phyloP scores from a whole-genome alignment of 768 basidiomycete genomes.

The Suillus brevipes region DNA sequence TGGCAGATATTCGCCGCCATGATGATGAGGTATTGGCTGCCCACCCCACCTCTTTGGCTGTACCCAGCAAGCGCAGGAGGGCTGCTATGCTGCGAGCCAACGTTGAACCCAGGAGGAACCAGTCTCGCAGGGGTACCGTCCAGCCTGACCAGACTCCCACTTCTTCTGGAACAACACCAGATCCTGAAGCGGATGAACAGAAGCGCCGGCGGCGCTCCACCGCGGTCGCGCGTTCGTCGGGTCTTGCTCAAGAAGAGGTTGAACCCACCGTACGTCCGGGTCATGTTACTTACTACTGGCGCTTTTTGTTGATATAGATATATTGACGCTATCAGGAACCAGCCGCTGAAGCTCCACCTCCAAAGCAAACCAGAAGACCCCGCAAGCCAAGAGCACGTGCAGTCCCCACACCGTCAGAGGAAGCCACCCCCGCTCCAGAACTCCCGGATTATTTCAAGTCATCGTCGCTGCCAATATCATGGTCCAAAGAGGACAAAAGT shows the following conservation, averaged over 20 bases:
- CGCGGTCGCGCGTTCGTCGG: slow-evolving; percentile 25
- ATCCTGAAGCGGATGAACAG: slow-evolving; percentile 65
- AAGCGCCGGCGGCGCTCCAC: slow-evolving; percentile 42
- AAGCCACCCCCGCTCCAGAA: slow-evolving; percentile 19
- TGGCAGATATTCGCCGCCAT: slow-evolving; percentile 79
- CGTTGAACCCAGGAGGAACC: slow-evolving; percentile 35
- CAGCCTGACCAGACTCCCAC: slow-evolving; percentile 52
- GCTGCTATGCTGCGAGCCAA: slow-evolving; percentile 26
- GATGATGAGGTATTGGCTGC: slow-evolving; percentile 45
- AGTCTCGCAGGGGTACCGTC: slow-evolving; percentile 39
- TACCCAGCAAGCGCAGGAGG: slow-evolving; percentile 43
- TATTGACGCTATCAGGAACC: slow-evolving; percentile 13
- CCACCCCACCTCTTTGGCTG: slow-evolving; percentile 25
- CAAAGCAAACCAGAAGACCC: slow-evolving; percentile 29
- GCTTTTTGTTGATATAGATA: not conserved
- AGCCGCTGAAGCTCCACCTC: slow-evolving; percentile 32
- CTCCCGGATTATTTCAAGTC: slow-evolving; percentile 28
- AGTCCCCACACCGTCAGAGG: slow-evolving; percentile 24
- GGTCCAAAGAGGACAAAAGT: slow-evolving; percentile 73
- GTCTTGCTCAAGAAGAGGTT: slow-evolving; percentile 34
- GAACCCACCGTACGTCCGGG: not conserved
- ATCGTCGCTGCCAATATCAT: slow-evolving; percentile 42
- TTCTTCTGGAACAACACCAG: slow-evolving; percentile 52
- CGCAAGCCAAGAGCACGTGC: slow-evolving; percentile 35
- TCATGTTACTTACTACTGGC: not conserved